These are phyloP conservation scores for Cinchona pubescens DNA, from an alignment of 257 asterid species.

Conservation along the genomic window DNA sequence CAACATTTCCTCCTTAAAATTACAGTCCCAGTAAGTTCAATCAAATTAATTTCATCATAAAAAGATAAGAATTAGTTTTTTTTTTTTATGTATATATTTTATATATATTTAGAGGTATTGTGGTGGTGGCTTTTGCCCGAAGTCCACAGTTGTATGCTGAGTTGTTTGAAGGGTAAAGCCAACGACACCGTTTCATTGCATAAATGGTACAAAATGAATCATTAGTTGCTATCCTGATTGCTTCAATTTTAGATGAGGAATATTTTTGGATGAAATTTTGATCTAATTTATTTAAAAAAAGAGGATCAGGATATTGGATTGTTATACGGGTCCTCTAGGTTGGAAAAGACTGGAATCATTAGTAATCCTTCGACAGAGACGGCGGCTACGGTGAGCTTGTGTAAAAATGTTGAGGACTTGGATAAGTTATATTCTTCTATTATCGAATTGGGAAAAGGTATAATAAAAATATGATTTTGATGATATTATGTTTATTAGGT, in stretches of 20 bases:
- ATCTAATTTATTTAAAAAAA: no score
- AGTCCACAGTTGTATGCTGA: constrained; percentile 61
- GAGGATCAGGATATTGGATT: constrained; percentile 95
- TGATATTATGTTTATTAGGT: neutral
- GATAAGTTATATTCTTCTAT: constrained; percentile 46
- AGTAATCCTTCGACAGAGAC: constrained; percentile 33
- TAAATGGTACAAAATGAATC: constrained; percentile 42
- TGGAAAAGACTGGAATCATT: constrained; percentile 66
- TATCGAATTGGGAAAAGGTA: constrained; percentile 78
- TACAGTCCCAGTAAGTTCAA: constrained; percentile 57
- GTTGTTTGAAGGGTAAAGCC: constrained; percentile 59
- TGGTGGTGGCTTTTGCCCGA: constrained; percentile 66
- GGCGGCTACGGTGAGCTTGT: constrained; percentile 32
- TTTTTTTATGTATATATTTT: no score
- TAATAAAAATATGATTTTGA: neutral
- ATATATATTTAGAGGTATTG: constrained; percentile 56
- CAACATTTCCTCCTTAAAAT: constrained; percentile 50
- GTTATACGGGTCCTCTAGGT: constrained; percentile 83
- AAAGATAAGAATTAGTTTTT: no score
- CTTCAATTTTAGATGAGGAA: neutral
- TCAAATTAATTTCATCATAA: no score
- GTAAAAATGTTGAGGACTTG: constrained; percentile 60
- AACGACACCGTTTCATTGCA: constrained; percentile 34
- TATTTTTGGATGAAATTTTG: constrained; percentile 8
- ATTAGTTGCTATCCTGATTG: neutral